Percentiles rank a stretch among this genome's conserved stretches.
Evolutionary conservation across 352 stramenopile species (phyloP).

Genomic region (Globisporangium middletonii): DNA sequence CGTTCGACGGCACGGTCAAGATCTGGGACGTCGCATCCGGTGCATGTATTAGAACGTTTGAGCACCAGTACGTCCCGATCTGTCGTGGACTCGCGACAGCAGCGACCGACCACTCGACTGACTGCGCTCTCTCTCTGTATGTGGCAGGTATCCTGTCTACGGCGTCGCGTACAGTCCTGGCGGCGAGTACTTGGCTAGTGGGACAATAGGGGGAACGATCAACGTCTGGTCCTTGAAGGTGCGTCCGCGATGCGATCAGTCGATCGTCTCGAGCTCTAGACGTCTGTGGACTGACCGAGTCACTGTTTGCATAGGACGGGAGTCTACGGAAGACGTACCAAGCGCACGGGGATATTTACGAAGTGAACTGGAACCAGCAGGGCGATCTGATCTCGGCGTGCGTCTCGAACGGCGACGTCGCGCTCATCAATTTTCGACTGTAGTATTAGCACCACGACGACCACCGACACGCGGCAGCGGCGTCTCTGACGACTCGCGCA

Average conservation of each 20-base stretch:
- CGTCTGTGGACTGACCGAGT: neutral
- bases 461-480: too few relatives aligned
- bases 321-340: conserved; percentile 85
- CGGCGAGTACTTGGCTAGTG: conserved; percentile 94
- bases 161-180: conserved; percentile 81
- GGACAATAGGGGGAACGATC: conserved; percentile 94
- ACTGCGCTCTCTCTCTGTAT: conserved; percentile 14
- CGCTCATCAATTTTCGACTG: conserved; percentile 89
- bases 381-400: conserved; percentile 83
- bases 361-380: conserved; percentile 97
- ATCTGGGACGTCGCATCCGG: conserved; percentile 92
- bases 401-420: conserved; percentile 81
- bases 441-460: conserved; percentile 62
- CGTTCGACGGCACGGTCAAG: conserved; percentile 95
- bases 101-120: neutral
- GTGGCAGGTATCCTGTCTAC: conserved; percentile 75
- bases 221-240: conserved; percentile 97
- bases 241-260: conserved; percentile 15
- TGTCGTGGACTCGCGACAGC: neutral
- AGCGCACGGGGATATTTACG: conserved; percentile 96
- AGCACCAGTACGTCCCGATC: conserved; percentile 85
- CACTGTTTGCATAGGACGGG: conserved; percentile 37
- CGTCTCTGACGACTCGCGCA: too few relatives aligned
- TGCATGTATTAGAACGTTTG: conserved; percentile 89
- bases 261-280: too few relatives aligned